These are phyloP conservation scores for Ogataea glucozyma DNA, from an alignment of 805 yeast genomes.

Conservation along the genomic window DNA sequence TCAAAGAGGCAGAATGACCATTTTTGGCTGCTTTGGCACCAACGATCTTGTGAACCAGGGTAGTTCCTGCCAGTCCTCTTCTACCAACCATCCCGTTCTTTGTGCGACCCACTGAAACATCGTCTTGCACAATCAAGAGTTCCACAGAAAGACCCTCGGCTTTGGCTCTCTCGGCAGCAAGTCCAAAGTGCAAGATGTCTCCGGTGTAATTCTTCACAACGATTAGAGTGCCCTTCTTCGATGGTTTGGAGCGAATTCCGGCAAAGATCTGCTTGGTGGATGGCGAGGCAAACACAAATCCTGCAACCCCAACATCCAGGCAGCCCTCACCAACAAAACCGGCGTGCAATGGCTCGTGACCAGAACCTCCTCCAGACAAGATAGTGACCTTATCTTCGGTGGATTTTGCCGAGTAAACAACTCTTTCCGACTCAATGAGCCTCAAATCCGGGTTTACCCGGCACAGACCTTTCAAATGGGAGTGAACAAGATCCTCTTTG, in stretches of 20 bases:
- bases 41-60: conserved; percentile 77
- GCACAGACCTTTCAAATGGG: conserved; percentile 54
- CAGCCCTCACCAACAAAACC: conserved; percentile 87
- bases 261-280: conserved; percentile 77
- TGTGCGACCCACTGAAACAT: conserved; percentile 88
- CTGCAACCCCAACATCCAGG: conserved; percentile 85
- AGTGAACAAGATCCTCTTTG: conserved; percentile 45
- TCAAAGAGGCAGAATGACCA: conserved; percentile 42
- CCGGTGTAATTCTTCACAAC: conserved; percentile 94
- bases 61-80: conserved; percentile 92
- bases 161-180: conserved; percentile 86
- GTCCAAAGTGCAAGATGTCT: conserved; percentile 88
- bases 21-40: conserved; percentile 57
- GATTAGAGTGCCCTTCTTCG: conserved; percentile 66
- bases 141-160: conserved; percentile 73
- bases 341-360: conserved; percentile 93
- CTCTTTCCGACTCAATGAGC: conserved; percentile 57
- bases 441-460: conserved; percentile 55
- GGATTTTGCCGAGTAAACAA: conserved; percentile 44
- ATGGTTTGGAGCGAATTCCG: conserved; percentile 59
- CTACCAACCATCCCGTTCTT: conserved; percentile 93
- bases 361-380: conserved; percentile 92
- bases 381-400: conserved; percentile 59
- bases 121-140: conserved; percentile 81
- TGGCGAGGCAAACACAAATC: conserved; percentile 92